Percentiles rank a stretch among this genome's conserved stretches.
Conservation (phyloP, 1,139 yeast species). For the Debaryomyces singareniensis region DNA sequence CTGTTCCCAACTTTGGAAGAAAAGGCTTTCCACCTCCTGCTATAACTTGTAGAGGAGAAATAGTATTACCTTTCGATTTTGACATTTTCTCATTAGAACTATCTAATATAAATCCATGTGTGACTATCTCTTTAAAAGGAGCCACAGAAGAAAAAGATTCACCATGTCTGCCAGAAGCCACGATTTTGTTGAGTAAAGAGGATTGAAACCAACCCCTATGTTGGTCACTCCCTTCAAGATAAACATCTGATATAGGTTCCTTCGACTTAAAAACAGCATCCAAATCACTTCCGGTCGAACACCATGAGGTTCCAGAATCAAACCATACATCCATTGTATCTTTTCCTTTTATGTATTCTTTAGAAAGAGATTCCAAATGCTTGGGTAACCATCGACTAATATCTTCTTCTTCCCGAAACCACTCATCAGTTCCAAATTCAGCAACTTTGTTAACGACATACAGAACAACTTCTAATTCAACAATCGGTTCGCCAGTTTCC, state of each 20-base stretch:
- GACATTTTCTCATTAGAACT: slow-evolving; percentile 89
- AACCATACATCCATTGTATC: slow-evolving; percentile 99
- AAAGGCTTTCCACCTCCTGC: slow-evolving; percentile 53
- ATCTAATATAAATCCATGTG: slow-evolving; percentile 92
- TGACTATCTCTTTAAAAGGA: slow-evolving; percentile 71
- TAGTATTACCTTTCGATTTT: slow-evolving; percentile 80
- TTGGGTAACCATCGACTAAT: slow-evolving; percentile 71
- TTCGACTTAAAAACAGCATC: slow-evolving; percentile 7
- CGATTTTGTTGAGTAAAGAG: slow-evolving; percentile 75
- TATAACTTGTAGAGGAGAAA: slow-evolving; percentile 62
- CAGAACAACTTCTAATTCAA: slow-evolving; percentile 46
- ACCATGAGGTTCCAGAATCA: slow-evolving; percentile 96
- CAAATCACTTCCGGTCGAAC: slow-evolving; percentile 44
- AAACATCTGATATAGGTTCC: slow-evolving; percentile 61
- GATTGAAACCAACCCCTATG: slow-evolving; percentile 99
- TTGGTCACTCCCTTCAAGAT: slow-evolving; percentile 93
- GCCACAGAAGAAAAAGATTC: slow-evolving; percentile 37
- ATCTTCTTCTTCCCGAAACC: slow-evolving; percentile 61
- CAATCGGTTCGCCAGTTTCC: slow-evolving; percentile 51
- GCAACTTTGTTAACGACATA: slow-evolving; percentile 49
- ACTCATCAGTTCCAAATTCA: slow-evolving; percentile 62
- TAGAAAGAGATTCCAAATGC: slow-evolving; percentile 25
- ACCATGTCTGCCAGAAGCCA: slow-evolving; percentile 31
- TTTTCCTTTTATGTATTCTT: slow-evolving; percentile 52
- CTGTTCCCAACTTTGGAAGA: slow-evolving; percentile 76